Conservation (phyloP, 768 basidiomycete species). For the Tulasnella sp. region DNA sequence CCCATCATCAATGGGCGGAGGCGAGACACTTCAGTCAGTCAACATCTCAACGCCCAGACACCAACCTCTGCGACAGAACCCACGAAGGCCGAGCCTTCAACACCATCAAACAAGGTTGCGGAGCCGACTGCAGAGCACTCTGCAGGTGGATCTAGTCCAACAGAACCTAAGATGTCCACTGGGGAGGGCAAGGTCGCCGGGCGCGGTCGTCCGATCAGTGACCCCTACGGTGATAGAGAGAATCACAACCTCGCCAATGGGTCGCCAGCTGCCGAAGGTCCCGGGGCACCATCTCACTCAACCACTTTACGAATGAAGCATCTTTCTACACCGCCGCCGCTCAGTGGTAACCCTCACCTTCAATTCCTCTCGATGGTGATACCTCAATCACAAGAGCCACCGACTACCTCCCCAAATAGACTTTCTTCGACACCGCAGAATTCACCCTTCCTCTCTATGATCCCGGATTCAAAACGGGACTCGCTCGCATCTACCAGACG, state of each 20-base stretch:
- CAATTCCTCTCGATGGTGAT: neutral
- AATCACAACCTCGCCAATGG: neutral
- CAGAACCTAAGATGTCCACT: neutral
- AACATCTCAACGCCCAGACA: neutral
- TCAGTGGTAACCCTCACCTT: neutral
- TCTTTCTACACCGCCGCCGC: neutral
- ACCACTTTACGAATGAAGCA: neutral
- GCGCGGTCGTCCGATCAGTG: neutral
- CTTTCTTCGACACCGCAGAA: neutral
- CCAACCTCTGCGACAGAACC: neutral
- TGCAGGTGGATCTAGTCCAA: neutral
- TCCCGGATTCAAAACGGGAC: slow-evolving; percentile 17
- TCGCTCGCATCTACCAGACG: slow-evolving; percentile 42
- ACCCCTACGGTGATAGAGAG: slow-evolving; percentile 6
- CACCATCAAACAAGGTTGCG: neutral
- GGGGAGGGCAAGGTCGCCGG: slow-evolving; percentile 9
- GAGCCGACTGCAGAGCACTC: neutral
- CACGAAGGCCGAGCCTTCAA: neutral
- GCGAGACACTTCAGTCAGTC: neutral
- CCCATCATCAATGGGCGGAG: neutral
- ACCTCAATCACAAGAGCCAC: neutral
- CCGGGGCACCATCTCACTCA: neutral
- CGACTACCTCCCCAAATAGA: neutral
- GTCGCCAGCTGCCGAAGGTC: neutral
- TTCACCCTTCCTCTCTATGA: neutral